These are phyloP conservation scores for Mrakia hoshinonis DNA, from an alignment of 768 basidiomycete species.

Conservation along the genomic window DNA sequence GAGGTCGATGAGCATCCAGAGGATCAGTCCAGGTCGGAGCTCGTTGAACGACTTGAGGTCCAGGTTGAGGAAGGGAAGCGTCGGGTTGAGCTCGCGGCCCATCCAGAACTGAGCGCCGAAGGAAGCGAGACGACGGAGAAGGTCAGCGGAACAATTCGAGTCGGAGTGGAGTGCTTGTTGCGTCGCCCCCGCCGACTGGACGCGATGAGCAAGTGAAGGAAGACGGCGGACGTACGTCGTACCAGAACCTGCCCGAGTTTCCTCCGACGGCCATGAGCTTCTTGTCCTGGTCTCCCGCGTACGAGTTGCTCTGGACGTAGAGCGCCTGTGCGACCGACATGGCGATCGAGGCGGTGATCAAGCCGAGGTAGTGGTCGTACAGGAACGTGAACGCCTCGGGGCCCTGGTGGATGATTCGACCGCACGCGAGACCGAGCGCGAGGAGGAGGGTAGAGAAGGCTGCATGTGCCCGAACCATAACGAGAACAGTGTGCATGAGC, in stretches of 20 bases:
- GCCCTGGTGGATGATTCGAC: conserved; percentile 64
- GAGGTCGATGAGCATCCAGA: conserved; percentile 84
- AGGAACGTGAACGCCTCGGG: conserved; percentile 75
- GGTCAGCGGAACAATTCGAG: background rate
- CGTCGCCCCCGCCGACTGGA: background rate
- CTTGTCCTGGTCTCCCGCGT: conserved; percentile 40
- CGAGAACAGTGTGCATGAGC: background rate
- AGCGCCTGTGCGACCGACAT: conserved; percentile 69
- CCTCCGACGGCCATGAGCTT: conserved; percentile 84
- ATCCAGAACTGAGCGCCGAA: conserved; percentile 63
- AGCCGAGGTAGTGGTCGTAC: conserved; percentile 84
- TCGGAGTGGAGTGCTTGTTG: background rate
- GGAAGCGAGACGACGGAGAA: background rate
- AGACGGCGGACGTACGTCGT: conserved; percentile 59
- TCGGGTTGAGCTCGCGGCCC: conserved; percentile 88
- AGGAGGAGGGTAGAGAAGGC: conserved; percentile 82
- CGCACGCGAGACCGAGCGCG: conserved; percentile 61
- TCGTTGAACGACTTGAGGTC: conserved; percentile 75
- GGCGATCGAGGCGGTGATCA: conserved; percentile 68
- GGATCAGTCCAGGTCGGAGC: conserved; percentile 77
- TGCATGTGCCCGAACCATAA: conserved; percentile 37
- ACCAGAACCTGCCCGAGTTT: conserved; percentile 74
- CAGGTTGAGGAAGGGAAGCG: conserved; percentile 65
- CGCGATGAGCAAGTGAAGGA: background rate
- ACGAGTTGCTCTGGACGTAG: conserved; percentile 63